Evolutionary conservation across 1,139 yeast species (phyloP).

Genomic region (Magnusiomyces magnusii): DNA sequence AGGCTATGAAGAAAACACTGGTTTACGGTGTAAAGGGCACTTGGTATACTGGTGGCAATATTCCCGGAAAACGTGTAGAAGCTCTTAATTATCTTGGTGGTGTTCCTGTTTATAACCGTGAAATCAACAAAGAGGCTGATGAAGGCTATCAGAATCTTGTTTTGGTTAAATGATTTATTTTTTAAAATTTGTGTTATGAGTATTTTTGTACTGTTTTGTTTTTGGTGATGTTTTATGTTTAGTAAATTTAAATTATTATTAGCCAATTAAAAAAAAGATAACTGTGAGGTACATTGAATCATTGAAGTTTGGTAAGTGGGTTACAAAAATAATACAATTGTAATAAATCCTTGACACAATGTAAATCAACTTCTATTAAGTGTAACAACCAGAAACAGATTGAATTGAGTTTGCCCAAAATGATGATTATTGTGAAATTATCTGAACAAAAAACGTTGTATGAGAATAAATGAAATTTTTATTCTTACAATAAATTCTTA

Average conservation of each 20-base stretch:
- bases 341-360: too few species aligned
- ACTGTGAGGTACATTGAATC: background rate
- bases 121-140: constrained; percentile 9
- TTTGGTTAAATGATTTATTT: background rate
- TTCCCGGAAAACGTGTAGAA: constrained; percentile 17
- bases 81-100: constrained; percentile 17
- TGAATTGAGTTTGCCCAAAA: too few species aligned
- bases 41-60: constrained; percentile 18
- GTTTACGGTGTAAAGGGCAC: background rate
- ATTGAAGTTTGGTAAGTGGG: background rate
- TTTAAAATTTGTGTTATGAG: background rate
- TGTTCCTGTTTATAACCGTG: constrained; percentile 18
- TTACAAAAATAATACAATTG: too few species aligned
- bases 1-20: background rate
- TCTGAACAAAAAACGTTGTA: too few species aligned
- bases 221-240: background rate
- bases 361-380: too few species aligned
- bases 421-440: too few species aligned
- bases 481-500: too few species aligned
- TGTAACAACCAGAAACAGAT: too few species aligned
- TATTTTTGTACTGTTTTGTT: background rate
- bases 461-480: too few species aligned
- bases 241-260: too few species aligned
- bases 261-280: background rate
- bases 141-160: constrained; percentile 9